Conservation (phyloP, 2,329 filamentous ascomycete species). For the Claviceps fusiformis region DNA sequence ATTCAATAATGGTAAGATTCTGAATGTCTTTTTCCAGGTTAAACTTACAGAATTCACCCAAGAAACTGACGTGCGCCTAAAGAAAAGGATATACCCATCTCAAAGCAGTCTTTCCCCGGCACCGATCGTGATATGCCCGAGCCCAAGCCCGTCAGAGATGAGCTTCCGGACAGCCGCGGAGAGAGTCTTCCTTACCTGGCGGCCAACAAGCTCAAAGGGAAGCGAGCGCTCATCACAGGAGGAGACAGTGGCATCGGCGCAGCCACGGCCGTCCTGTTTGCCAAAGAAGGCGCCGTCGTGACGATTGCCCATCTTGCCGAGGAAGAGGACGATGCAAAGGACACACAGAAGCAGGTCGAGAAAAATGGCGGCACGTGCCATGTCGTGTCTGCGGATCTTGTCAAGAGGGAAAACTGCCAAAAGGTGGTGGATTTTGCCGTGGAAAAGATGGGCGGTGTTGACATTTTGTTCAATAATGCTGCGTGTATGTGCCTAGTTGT, state of each 20-base stretch:
- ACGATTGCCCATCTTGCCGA: slow-evolving; percentile 62
- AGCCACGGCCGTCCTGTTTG: slow-evolving; percentile 64
- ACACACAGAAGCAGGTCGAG: slow-evolving; percentile 60
- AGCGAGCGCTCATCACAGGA: slow-evolving; percentile 67
- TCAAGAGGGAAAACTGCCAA: slow-evolving; percentile 52
- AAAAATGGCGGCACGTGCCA: slow-evolving; percentile 52
- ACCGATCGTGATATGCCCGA: slow-evolving; percentile 10
- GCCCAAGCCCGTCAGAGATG: slow-evolving; percentile 5
- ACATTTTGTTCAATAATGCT: slow-evolving; percentile 64
- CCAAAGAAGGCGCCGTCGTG: slow-evolving; percentile 65
- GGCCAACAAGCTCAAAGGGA: slow-evolving; percentile 61
- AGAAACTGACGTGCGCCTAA: neutral
- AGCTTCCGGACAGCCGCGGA: slow-evolving; percentile 29
- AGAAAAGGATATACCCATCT: slow-evolving; percentile 38
- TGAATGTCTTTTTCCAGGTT: neutral
- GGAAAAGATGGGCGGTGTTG: slow-evolving; percentile 51
- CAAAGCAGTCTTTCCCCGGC: slow-evolving; percentile 11
- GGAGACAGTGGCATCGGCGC: slow-evolving; percentile 30
- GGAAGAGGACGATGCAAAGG: slow-evolving; percentile 62
- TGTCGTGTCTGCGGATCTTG: slow-evolving; percentile 51
- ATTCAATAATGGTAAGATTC: neutral
- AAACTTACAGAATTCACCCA: no score
- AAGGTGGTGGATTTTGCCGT: slow-evolving; percentile 52
- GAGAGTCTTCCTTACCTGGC: slow-evolving; percentile 49
- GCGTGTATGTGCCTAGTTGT: slow-evolving; percentile 34